Evolutionary conservation across 2,329 filamentous ascomycete genomes (phyloP), one percentile per base, ranked within the genome.

Genomic region (Eutypella sp.): DNA sequence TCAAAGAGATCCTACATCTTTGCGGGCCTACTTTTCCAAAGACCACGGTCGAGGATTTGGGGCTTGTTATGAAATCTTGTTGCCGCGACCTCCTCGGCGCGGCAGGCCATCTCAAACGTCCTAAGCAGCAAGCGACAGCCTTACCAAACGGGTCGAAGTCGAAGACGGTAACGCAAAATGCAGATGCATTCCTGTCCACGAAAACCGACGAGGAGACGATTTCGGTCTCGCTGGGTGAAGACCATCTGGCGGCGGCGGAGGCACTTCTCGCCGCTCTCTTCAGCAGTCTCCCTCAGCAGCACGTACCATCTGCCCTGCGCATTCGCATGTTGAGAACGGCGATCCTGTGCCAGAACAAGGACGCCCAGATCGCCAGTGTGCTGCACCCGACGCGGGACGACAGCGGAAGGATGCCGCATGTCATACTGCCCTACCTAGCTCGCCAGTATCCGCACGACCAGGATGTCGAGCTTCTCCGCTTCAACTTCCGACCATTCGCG

Each of bases 261-360:
- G 53, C 60, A 6, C 74, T 96, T 15, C 73, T 96, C 11, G 72
- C 80, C 4, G 57, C 72, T 5, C 65, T 88, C 1, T 72, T 95
- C 18, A 75, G 75, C 16, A 73, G 74, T 47, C 66, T 93, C 3
- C 82, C 85, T 1, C 79, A 85, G 46, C 73, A 81, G 41, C 74
- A 81, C 59, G 67, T 95, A 31, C 78, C 85, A n/a, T 79, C 84
- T 8, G 79, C 85, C 2, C 62, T 89, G 18, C 84, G 92, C 43
- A 79, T 83, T 10, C 80, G 89, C 41, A 74, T 96, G 51, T 89
- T 96, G 59, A 85, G 87, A 52, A 88, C 87, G 3, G 86, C 89
- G 18, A 85, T 96, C 46, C 69, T 96, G 19, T 78, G 75, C 5
- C 74, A 76, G 48, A 76, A 84, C 62, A 83, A 82, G 59, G 73